Conservation (phyloP, 2,329 filamentous ascomycete genomes). For the Arthroderma sp. region DNA sequence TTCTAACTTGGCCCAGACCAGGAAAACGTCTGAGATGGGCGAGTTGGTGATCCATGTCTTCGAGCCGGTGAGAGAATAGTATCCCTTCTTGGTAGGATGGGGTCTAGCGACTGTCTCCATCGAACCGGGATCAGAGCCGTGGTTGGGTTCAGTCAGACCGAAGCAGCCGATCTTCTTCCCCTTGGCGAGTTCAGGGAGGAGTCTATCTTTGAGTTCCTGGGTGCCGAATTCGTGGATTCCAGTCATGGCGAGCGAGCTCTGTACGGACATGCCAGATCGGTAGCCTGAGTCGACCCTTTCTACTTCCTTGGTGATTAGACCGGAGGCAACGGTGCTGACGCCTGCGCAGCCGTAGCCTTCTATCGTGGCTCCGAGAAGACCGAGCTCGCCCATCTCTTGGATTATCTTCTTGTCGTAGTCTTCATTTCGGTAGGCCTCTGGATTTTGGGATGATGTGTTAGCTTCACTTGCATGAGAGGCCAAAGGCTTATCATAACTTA, state of each 20-base stretch:
- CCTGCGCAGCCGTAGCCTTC: conserved; percentile 81
- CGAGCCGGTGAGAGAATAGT: conserved; percentile 62
- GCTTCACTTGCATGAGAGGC: conserved; percentile 2
- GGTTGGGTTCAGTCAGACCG: conserved; percentile 83
- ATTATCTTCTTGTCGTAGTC: conserved; percentile 75
- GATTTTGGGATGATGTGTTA: conserved; percentile 1
- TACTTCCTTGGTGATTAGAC: conserved; percentile 77
- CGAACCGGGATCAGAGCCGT: conserved; percentile 78
- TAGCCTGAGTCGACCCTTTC: conserved; percentile 87
- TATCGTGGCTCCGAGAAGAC: conserved; percentile 75
- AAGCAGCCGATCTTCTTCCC: conserved; percentile 75
- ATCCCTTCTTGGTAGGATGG: conserved; percentile 72
- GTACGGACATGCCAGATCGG: conserved; percentile 83
- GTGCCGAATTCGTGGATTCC: conserved; percentile 79
- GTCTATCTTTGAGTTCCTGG: conserved; percentile 75
- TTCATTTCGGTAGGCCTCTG: conserved; percentile 77
- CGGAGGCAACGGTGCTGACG: conserved; percentile 75
- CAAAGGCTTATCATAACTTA: conserved; percentile 31
- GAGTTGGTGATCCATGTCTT: conserved; percentile 98
- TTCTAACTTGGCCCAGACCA: conserved; percentile 88
- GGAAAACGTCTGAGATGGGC: conserved; percentile 68
- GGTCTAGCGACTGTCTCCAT: conserved; percentile 82
- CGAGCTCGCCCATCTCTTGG: conserved; percentile 82
- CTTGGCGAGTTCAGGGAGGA: conserved; percentile 66
- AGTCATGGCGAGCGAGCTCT: conserved; percentile 86